phyloP scores from a whole-genome alignment of 768 basidiomycete genomes.

The Suillus hirtellus region DNA sequence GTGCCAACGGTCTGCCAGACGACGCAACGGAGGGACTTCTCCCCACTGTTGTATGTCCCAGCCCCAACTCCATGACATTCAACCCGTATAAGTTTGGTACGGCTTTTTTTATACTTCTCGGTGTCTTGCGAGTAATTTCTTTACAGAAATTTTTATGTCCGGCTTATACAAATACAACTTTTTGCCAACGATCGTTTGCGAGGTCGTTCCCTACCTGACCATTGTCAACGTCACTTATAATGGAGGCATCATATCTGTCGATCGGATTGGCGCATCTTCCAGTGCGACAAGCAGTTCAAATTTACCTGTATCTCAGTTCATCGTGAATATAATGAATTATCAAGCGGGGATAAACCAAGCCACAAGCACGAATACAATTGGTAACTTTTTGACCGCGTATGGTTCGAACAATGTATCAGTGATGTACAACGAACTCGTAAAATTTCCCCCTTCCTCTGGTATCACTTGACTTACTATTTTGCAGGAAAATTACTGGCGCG shows the following conservation, averaged over 20 bases:
- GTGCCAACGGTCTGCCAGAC: background rate
- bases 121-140: slow-evolving; percentile 9
- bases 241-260: slow-evolving; percentile 3
- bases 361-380: slow-evolving; percentile 2
- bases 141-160: background rate
- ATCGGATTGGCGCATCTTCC: background rate
- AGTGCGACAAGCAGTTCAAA: background rate
- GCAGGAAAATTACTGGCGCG: slow-evolving; percentile 15
- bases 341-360: slow-evolving; percentile 4
- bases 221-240: slow-evolving; percentile 19
- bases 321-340: slow-evolving; percentile 1
- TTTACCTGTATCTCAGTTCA: background rate
- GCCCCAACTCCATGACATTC: background rate
- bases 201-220: slow-evolving; percentile 14
- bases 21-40: slow-evolving; percentile 3
- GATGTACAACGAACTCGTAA: slow-evolving; percentile 5
- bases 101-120: background rate
- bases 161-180: slow-evolving; percentile 18
- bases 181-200: slow-evolving; percentile 12
- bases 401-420: background rate
- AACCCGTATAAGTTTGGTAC: slow-evolving; percentile 5
- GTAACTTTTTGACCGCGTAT: slow-evolving; percentile 6
- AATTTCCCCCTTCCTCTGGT: background rate
- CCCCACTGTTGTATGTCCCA: slow-evolving; percentile 11
- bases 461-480: background rate